phyloP scores from a whole-genome alignment of 768 basidiomycete species.

The Chalciporus sphaerocephalus region DNA sequence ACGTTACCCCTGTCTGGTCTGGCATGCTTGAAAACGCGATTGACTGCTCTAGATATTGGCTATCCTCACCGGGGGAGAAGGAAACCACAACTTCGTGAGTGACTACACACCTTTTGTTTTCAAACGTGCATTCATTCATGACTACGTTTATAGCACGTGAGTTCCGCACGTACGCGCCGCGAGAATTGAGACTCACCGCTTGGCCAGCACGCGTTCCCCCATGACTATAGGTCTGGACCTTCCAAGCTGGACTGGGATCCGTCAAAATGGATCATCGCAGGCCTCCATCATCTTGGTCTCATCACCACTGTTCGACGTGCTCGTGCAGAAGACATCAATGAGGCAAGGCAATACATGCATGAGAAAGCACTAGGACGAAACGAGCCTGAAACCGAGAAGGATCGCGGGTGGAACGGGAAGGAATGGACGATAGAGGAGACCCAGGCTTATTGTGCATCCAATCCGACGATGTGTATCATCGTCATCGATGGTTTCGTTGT shows the following conservation, averaged over 20 bases:
- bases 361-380: constrained; percentile 31
- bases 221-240: constrained; percentile 72
- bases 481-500: constrained; percentile 58
- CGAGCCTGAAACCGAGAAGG: constrained; percentile 13
- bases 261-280: constrained; percentile 70
- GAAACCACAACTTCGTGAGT: constrained; percentile 72
- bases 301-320: constrained; percentile 48
- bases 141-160: constrained; percentile 40
- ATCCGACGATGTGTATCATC: constrained; percentile 43
- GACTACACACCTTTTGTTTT: not conserved
- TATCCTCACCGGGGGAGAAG: constrained; percentile 69
- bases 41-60: constrained; percentile 50
- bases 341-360: constrained; percentile 47
- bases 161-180: constrained; percentile 5
- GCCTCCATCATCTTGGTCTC: constrained; percentile 46
- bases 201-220: constrained; percentile 69
- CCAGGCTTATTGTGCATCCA: constrained; percentile 28
- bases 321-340: constrained; percentile 43
- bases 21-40: not conserved
- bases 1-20: constrained; percentile 14
- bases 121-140: not conserved
- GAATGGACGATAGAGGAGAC: constrained; percentile 42
- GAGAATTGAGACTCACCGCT: not conserved
- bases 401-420: constrained; percentile 32
- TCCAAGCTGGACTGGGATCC: constrained; percentile 68